Conservation (phyloP, 768 basidiomycete genomes). For the Royoungia palumana region DNA sequence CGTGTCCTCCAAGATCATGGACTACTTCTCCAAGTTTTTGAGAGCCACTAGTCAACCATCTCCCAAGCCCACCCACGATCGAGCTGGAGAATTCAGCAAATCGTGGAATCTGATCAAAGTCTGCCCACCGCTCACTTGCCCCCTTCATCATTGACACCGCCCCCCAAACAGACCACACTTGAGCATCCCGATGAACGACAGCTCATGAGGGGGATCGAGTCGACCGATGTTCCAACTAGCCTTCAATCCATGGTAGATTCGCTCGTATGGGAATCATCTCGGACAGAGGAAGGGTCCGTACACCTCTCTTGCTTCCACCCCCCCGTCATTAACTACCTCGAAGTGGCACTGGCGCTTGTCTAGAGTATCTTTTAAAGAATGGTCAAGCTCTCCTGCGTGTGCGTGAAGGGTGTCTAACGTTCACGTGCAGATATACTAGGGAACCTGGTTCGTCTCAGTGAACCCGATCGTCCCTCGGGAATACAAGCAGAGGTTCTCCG, state of each 20-base stretch:
- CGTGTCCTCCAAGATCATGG: constrained; percentile 47
- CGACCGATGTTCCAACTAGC: constrained; percentile 76
- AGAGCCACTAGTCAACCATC: constrained; percentile 37
- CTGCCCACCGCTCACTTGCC: constrained; percentile 8
- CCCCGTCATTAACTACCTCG: constrained; percentile 10
- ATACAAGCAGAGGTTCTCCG: constrained; percentile 87
- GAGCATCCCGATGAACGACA: constrained; percentile 87
- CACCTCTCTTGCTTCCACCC: constrained; percentile 1
- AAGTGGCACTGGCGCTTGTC: constrained; percentile 83
- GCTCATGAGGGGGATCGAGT: constrained; percentile 71
- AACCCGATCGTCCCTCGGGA: constrained; percentile 82
- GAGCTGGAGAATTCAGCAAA: constrained; percentile 67
- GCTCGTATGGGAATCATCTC: constrained; percentile 80
- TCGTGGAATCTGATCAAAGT: constrained; percentile 80
- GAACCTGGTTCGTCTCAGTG: constrained; percentile 80
- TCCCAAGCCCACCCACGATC: constrained; percentile 57
- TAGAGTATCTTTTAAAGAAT: constrained; percentile 90
- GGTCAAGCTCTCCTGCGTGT: constrained; percentile 40
- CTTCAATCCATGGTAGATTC: constrained; percentile 81
- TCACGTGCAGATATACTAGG: constrained; percentile 66
- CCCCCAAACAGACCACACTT: constrained; percentile 63
- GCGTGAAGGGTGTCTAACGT: background rate
- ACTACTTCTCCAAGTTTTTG: constrained; percentile 85
- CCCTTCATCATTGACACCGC: constrained; percentile 4
- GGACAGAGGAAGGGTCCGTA: constrained; percentile 83